A percentile compares a stretch with the other conserved stretches of the same genome.
Evolutionary conservation across 768 basidiomycete species (phyloP).

Genomic region (Hysterangium stoloniferum): DNA sequence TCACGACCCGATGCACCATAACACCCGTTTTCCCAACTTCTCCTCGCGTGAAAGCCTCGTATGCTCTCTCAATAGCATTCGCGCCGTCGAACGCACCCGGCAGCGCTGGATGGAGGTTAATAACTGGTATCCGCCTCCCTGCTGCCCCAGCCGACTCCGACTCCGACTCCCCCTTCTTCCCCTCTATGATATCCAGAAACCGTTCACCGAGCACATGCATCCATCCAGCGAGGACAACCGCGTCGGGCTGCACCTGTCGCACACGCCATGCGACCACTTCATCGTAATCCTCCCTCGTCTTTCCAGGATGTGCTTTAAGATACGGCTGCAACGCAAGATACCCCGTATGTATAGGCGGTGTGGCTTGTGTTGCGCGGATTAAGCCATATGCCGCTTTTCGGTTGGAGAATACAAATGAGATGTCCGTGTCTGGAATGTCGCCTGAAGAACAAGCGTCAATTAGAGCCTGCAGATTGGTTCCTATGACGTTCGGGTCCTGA

Average conservation of each 20-base stretch:
- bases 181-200: conserved; percentile 65
- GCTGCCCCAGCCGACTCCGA: background rate
- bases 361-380: conserved; percentile 60
- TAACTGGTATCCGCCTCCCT: conserved; percentile 60
- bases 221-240: conserved; percentile 96
- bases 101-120: conserved; percentile 94
- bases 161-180: conserved; percentile 30
- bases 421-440: conserved; percentile 60
- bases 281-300: conserved; percentile 81
- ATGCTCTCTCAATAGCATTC: conserved; percentile 84
- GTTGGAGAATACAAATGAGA: conserved; percentile 85
- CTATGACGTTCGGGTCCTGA: conserved; percentile 32
- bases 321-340: conserved; percentile 83
- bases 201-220: conserved; percentile 90
- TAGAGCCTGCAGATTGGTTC: conserved; percentile 93
- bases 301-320: conserved; percentile 61
- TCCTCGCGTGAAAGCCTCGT: conserved; percentile 78
- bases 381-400: conserved; percentile 88
- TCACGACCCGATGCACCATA: conserved; percentile 93
- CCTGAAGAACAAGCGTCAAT: conserved; percentile 78
- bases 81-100: conserved; percentile 96
- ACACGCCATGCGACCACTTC: conserved; percentile 67
- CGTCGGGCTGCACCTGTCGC: conserved; percentile 57
- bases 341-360: conserved; percentile 73
- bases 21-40: conserved; percentile 73